These are phyloP conservation scores for Yamadazyma kanchanaburiensis DNA, from an alignment of 1,139 yeast species.

Conservation along the genomic window DNA sequence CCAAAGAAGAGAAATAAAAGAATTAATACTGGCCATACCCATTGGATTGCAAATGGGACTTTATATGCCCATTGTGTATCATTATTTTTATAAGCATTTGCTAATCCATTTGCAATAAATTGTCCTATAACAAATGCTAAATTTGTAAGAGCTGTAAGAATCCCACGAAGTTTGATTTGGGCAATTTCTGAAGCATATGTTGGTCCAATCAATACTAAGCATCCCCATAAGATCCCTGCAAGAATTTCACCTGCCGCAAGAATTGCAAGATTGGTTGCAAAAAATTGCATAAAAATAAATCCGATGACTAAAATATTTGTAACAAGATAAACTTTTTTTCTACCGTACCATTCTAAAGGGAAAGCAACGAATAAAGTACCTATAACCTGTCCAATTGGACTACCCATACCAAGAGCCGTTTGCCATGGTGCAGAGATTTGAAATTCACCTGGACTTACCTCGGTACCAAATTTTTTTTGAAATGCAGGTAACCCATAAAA, in stretches of 20 bases:
- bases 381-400: conserved; percentile 16
- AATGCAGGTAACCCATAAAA: conserved; percentile 21
- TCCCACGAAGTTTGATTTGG: conserved; percentile 46
- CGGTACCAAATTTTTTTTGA: conserved; percentile 16
- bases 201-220: conserved; percentile 45
- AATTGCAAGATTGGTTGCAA: conserved; percentile 36
- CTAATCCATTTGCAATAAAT: conserved; percentile 44
- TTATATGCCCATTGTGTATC: conserved; percentile 30
- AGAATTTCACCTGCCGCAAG: conserved; percentile 45
- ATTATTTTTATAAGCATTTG: conserved; percentile 31
- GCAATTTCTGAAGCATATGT: conserved; percentile 52
- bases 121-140: conserved; percentile 52
- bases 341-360: conserved; percentile 19
- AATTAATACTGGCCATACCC: conserved; percentile 60
- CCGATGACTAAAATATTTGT: conserved; percentile 23
- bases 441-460: conserved; percentile 15
- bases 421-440: conserved; percentile 19
- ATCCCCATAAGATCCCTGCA: conserved; percentile 53
- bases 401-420: conserved; percentile 16
- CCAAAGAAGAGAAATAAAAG: conserved; percentile 34
- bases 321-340: conserved; percentile 15
- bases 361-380: conserved; percentile 18
- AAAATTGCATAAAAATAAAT: conserved; percentile 48
- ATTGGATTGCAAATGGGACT: conserved; percentile 46
- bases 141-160: conserved; percentile 46